These are phyloP conservation scores for Xanthoconium stramineum DNA, from an alignment of 768 basidiomycete genomes.

Conservation along the genomic window DNA sequence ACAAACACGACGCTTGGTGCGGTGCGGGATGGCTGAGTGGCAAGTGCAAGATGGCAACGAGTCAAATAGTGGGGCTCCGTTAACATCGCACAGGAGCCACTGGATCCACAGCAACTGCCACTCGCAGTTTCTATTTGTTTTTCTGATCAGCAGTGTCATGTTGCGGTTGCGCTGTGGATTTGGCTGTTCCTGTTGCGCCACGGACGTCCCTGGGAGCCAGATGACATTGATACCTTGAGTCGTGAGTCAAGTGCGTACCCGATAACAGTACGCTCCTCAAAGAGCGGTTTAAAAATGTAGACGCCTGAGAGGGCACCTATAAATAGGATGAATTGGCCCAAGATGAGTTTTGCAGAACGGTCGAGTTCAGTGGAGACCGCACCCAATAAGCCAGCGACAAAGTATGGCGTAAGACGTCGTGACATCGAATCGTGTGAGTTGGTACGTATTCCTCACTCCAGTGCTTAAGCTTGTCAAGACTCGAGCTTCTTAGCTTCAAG, in stretches of 20 bases:
- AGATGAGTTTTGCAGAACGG: not conserved
- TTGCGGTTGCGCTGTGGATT: conserved; percentile 4
- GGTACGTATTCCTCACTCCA: not conserved
- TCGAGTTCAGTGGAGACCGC: conserved; percentile 1
- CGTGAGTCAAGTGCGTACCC: conserved; percentile 11
- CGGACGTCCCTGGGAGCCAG: conserved; percentile 12
- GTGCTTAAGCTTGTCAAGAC: not conserved
- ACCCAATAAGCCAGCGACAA: conserved; percentile 62
- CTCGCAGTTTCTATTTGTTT: conserved; percentile 8
- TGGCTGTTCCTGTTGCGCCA: not conserved
- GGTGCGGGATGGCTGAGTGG: not conserved
- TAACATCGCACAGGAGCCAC: not conserved
- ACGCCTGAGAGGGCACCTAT: conserved; percentile 60
- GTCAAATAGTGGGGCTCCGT: not conserved
- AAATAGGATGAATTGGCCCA: not conserved
- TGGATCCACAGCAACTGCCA: not conserved
- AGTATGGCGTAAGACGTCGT: conserved; percentile 46
- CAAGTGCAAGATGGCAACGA: not conserved
- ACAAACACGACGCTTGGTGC: conserved; percentile 1
- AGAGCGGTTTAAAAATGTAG: conserved; percentile 60
- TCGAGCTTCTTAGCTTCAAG: not conserved
- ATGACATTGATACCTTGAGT: not conserved
- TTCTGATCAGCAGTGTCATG: not conserved
- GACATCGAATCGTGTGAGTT: conserved; percentile 16
- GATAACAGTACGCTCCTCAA: conserved; percentile 20